These are phyloP conservation scores for Leucocoprinus leucothites DNA, from an alignment of 768 basidiomycete genomes.

Conservation along the genomic window DNA sequence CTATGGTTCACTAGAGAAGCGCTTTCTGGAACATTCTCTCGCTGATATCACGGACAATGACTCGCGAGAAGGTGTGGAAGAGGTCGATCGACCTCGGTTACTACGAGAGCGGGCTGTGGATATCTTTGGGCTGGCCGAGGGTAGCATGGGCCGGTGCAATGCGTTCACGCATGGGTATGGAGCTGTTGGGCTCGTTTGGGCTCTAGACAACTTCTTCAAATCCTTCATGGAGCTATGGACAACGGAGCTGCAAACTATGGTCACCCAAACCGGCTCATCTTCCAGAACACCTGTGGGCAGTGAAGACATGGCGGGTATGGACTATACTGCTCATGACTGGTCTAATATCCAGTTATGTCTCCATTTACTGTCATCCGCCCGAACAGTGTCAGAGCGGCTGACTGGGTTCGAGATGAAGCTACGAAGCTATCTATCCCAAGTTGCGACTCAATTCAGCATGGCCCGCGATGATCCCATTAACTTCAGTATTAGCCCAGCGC, in stretches of 20 bases:
- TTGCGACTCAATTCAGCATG: slow-evolving; percentile 57
- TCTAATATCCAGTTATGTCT: slow-evolving; percentile 77
- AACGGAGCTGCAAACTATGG: slow-evolving; percentile 42
- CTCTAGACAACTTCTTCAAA: slow-evolving; percentile 69
- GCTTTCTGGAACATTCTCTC: slow-evolving; percentile 59
- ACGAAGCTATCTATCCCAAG: slow-evolving; percentile 51
- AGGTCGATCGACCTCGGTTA: slow-evolving; percentile 53
- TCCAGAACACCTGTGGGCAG: slow-evolving; percentile 31
- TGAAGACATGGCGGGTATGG: slow-evolving; percentile 72
- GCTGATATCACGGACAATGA: slow-evolving; percentile 44
- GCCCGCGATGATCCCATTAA: slow-evolving; percentile 52
- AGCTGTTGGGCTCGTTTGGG: slow-evolving; percentile 64
- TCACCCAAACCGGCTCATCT: slow-evolving; percentile 25
- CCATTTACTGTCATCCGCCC: slow-evolving; percentile 80
- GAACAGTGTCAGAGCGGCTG: slow-evolving; percentile 68
- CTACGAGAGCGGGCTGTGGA: slow-evolving; percentile 75
- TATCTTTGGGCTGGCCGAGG: slow-evolving; percentile 76
- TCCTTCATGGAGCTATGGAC: slow-evolving; percentile 69
- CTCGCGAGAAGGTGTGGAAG: slow-evolving; percentile 34
- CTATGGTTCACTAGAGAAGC: slow-evolving; percentile 75
- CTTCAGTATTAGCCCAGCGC: slow-evolving; percentile 54
- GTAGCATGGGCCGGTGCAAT: slow-evolving; percentile 70
- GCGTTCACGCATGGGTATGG: slow-evolving; percentile 91
- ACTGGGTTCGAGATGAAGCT: slow-evolving; percentile 68
- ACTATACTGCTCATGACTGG: slow-evolving; percentile 92